Evolutionary conservation across 106 monocot genomes (phyloP).

Genomic region (Platanthera guangdongensis): DNA sequence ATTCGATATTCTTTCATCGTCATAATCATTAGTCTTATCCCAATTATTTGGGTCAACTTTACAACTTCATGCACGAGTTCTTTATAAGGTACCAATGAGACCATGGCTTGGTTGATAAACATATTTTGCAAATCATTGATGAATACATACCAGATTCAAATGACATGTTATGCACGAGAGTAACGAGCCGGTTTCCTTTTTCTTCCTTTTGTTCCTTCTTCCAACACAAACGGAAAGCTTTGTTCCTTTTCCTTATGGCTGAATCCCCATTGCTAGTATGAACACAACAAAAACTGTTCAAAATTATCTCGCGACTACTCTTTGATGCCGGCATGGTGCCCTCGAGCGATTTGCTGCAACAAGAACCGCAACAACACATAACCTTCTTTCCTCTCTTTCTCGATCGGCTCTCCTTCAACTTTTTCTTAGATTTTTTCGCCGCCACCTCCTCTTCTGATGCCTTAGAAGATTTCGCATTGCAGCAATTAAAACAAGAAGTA

Average conservation of each 20-base stretch:
- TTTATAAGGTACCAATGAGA: too few species aligned
- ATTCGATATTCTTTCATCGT: too few species aligned
- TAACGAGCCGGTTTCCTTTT: neutral
- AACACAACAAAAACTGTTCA: neutral
- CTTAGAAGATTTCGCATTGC: neutral
- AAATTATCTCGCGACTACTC: neutral
- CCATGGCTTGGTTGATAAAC: too few species aligned
- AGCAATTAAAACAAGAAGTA: neutral
- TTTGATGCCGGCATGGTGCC: neutral
- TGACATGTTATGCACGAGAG: constrained; percentile 7
- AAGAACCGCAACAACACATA: neutral
- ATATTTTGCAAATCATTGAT: too few species aligned
- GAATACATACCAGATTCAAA: constrained; percentile 2
- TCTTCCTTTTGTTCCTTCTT: neutral
- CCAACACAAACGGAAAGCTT: neutral
- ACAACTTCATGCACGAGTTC: too few species aligned
- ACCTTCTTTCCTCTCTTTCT: neutral
- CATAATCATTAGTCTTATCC: too few species aligned
- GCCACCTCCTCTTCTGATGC: neutral
- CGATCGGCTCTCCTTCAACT: neutral
- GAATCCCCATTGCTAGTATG: neutral
- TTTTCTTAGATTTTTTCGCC: neutral
- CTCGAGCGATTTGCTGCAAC: neutral
- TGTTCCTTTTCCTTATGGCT: neutral
- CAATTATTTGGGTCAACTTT: too few species aligned